phyloP scores from a whole-genome alignment of 345 rosid species.

The Citrus trifoliata region DNA sequence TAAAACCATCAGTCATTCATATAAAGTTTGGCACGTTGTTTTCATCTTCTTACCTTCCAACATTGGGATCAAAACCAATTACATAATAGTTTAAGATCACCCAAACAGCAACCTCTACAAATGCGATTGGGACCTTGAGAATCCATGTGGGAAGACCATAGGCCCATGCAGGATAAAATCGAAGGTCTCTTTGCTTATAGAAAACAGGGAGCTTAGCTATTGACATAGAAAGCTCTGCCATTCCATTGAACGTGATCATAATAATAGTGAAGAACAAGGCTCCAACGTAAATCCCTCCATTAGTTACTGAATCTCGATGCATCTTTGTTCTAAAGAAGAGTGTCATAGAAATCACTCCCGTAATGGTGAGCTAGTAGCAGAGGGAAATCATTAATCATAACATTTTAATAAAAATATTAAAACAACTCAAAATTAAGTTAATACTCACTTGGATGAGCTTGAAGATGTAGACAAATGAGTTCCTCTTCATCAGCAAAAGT shows the following conservation, averaged over 20 bases:
- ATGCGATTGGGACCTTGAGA: not conserved
- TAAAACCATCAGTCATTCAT: no score
- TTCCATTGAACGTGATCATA: slow-evolving; percentile 60
- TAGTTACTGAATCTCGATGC: slow-evolving; percentile 34
- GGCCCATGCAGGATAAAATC: not conserved
- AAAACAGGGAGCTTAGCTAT: slow-evolving; percentile 78
- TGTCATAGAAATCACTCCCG: slow-evolving; percentile 43
- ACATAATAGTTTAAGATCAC: not conserved
- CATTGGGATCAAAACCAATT: not conserved
- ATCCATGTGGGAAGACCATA: not conserved
- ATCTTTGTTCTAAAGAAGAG: slow-evolving; percentile 57
- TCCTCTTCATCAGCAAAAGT: slow-evolving; percentile 41
- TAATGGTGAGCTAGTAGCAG: slow-evolving; percentile 31
- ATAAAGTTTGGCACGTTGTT: not conserved
- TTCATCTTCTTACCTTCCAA: not conserved
- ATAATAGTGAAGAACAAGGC: slow-evolving; percentile 56
- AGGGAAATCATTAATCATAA: no score
- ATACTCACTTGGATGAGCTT: slow-evolving; percentile 31
- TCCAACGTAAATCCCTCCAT: slow-evolving; percentile 57
- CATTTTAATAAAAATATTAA: not conserved
- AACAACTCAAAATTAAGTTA: not conserved
- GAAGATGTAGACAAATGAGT: slow-evolving; percentile 41
- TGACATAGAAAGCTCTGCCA: slow-evolving; percentile 70
- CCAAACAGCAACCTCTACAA: not conserved
- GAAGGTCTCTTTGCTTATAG: slow-evolving; percentile 70